phyloP scores from a whole-genome alignment of 495 filamentous ascomycete genomes.

The Aspergillus avenaceus region DNA sequence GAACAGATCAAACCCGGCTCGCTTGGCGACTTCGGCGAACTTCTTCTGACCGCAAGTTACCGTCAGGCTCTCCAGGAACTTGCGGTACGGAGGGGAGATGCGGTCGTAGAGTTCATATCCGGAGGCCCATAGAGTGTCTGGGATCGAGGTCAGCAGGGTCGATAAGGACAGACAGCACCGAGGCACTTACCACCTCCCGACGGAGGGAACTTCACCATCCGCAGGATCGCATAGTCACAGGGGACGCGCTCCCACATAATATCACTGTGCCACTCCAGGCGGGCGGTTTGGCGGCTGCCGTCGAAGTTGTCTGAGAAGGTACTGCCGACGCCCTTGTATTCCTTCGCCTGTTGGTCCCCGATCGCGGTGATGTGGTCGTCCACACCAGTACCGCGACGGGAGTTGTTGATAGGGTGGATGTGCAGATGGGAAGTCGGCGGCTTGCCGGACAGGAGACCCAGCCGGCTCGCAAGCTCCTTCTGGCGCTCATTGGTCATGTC shows the following conservation, averaged over 20 bases:
- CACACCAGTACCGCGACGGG: too few relatives aligned
- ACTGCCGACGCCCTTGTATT: conserved; percentile 32
- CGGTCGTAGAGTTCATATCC: conserved; percentile 74
- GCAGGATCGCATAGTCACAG: conserved; percentile 54
- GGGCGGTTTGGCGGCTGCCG: too few relatives aligned
- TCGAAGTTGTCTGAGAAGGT: too few relatives aligned
- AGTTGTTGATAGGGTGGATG: conserved; percentile 63
- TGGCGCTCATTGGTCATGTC: conserved; percentile 54
- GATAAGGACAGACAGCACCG: neutral
- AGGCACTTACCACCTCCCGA: conserved; percentile 47
- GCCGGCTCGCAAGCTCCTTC: conserved; percentile 55
- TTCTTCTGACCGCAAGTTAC: conserved; percentile 44
- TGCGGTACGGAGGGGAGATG: conserved; percentile 54
- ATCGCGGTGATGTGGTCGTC: conserved; percentile 69
- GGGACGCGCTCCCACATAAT: conserved; percentile 61
- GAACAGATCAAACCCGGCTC: conserved; percentile 44
- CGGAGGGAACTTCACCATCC: conserved; percentile 52
- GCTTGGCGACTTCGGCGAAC: conserved; percentile 10
- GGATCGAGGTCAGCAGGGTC: too few relatives aligned
- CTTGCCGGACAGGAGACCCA: conserved; percentile 57
- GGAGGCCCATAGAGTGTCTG: conserved; percentile 64
- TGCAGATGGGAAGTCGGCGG: conserved; percentile 54
- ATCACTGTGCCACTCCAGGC: conserved; percentile 57
- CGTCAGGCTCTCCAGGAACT: conserved; percentile 62
- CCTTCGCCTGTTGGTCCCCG: conserved; percentile 51